Evolutionary conservation across 805 yeast genomes (phyloP), one percentile per base, ranked within the genome.

Genomic region (Pichia eremophila): DNA sequence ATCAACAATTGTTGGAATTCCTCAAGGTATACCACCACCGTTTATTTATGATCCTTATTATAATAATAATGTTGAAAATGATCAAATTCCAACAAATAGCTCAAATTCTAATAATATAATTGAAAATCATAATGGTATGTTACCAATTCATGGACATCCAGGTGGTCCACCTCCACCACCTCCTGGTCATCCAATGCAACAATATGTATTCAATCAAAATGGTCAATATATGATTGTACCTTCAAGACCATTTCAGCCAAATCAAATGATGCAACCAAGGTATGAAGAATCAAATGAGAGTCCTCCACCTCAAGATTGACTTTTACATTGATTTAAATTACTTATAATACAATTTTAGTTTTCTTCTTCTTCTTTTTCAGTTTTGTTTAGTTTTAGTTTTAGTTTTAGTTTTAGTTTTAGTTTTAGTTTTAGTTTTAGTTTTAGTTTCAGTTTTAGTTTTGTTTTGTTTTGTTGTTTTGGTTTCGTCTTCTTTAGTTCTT

Each of bases 21-120:
- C 61, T 9, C 51, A 57, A 4, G 62, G 65, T 12, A 48, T 62
- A 44, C 62, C 64, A 14, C 57, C 60, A 11, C 63, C 60, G n/a
- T 53, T 62, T 57, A 61, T 60, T 41, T 63, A 63, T 49, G 67
- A 63, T 46, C 66, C 67, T 9, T 63, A 63, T 45, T 59, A 54
- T 51, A 56, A 31, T 38, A 46, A 7, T 37, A 41, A 31, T 43
- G 43, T 32, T 38, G 40, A 35, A 14, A 40, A 28, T 29, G 49
- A 46, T 3, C 40, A 40, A 10, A 40, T 40, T 15, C 46, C 50
- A 42, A 32, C 46, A 6, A 52, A 56, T 4, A 56, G 58, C 12
- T 47, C 48, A 39, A 39, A 17, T 32, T 36, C n/a, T 18, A 19
- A 14, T 22, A 15, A 12, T 15, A 34, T 34, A 5, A 38, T 18